phyloP scores from a whole-genome alignment of 306 rosid genomes.

The Potentilla sterilis region DNA sequence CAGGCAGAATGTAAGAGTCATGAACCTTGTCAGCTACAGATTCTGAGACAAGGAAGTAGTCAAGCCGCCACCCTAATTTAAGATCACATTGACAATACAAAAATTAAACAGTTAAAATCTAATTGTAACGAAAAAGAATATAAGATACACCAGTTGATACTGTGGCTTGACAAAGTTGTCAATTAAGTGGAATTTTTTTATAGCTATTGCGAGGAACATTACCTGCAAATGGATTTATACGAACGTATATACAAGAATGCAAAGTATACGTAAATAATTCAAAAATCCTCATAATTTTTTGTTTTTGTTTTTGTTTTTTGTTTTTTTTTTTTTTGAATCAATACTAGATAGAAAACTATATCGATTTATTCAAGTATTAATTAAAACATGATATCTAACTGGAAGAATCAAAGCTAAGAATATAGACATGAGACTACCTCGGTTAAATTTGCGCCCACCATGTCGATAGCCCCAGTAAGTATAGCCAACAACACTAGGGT shows the following conservation, averaged over 20 bases:
- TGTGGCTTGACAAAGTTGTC: not conserved
- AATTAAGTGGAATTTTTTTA: not conserved
- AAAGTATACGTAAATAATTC: not conserved
- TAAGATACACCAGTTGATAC: not conserved
- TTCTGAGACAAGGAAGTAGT: constrained; percentile 90
- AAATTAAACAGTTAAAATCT: not conserved
- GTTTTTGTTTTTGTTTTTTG: no score
- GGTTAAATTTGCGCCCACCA: constrained; percentile 74
- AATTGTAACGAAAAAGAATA: not conserved
- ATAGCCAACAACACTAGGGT: constrained; percentile 84
- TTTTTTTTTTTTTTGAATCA: no score
- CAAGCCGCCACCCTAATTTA: constrained; percentile 91
- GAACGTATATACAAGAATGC: not conserved
- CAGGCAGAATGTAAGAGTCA: constrained; percentile 86
- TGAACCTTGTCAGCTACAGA: constrained; percentile 71
- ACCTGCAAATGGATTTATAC: not conserved
- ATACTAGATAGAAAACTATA: not conserved
- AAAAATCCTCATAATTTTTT: not conserved
- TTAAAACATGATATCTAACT: not conserved
- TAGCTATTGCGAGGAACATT: not conserved
- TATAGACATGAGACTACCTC: constrained; percentile 42
- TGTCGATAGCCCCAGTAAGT: constrained; percentile 97
- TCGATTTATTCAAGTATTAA: not conserved
- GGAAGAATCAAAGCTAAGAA: constrained; percentile 1
- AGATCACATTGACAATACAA: constrained; percentile 21